These are phyloP conservation scores for Globisporangium acanthophoron DNA, from an alignment of 352 stramenopile species.

Conservation along the genomic window DNA sequence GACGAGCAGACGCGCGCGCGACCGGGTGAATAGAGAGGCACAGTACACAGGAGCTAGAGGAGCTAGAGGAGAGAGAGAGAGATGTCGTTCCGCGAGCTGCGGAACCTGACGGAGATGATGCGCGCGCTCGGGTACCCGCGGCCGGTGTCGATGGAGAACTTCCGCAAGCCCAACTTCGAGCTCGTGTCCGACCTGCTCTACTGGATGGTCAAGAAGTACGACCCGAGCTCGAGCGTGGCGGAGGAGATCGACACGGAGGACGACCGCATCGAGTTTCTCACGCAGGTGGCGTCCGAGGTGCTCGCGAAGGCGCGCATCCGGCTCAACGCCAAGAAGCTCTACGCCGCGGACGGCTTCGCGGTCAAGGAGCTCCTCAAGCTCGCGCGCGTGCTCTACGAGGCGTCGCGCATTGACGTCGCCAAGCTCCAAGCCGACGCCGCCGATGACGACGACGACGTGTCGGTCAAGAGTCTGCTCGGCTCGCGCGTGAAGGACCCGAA, in stretches of 20 bases:
- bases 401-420: slow-evolving; percentile 62
- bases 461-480: slow-evolving; percentile 60
- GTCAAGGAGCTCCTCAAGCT: slow-evolving; percentile 95
- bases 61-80: neutral
- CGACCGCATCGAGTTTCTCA: slow-evolving; percentile 93
- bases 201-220: slow-evolving; percentile 95
- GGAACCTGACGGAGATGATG: slow-evolving; percentile 96
- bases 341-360: slow-evolving; percentile 91
- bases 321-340: slow-evolving; percentile 94
- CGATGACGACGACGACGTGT: slow-evolving; percentile 68
- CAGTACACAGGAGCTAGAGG: no score
- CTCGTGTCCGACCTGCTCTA: slow-evolving; percentile 94
- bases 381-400: slow-evolving; percentile 90
- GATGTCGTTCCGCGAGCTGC: slow-evolving; percentile 86
- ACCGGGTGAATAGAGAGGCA: no score
- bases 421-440: slow-evolving; percentile 39
- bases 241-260: slow-evolving; percentile 95
- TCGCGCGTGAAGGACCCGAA: slow-evolving; percentile 87
- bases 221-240: slow-evolving; percentile 78
- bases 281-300: slow-evolving; percentile 75
- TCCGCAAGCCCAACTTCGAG: slow-evolving; percentile 95
- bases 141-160: slow-evolving; percentile 91
- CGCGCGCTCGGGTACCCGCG: slow-evolving; percentile 91
- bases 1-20: neutral
- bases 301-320: slow-evolving; percentile 89